Percentiles rank a stretch among this genome's conserved stretches.
Conservation (phyloP, 495 filamentous ascomycete genomes). For the Penicillium coprophilum region DNA sequence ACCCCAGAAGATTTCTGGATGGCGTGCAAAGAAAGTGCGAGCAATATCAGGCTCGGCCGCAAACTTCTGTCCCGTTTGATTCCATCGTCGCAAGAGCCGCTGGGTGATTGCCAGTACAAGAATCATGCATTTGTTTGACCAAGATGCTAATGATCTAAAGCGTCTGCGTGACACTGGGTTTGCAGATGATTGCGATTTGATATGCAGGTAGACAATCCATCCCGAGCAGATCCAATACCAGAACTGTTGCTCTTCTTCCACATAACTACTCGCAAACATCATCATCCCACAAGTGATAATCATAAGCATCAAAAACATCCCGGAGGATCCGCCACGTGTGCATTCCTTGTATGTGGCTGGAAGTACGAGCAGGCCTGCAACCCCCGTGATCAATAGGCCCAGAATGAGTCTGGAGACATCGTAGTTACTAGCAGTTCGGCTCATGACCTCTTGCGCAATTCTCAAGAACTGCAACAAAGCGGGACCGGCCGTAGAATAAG, state of each 20-base stretch:
- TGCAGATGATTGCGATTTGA: slow-evolving; percentile 43
- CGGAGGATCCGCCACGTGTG: slow-evolving; percentile 21
- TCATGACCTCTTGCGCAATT: slow-evolving; percentile 72
- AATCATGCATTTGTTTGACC: slow-evolving; percentile 17
- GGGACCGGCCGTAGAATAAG: slow-evolving; percentile 20
- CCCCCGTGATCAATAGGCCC: slow-evolving; percentile 51
- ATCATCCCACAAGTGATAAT: slow-evolving; percentile 67
- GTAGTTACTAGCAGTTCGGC: slow-evolving; percentile 88
- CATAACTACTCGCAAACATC: slow-evolving; percentile 98
- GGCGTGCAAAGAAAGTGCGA: slow-evolving; percentile 59
- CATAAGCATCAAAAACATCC: slow-evolving; percentile 34
- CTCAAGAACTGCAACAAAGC: slow-evolving; percentile 57
- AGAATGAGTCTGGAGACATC: slow-evolving; percentile 59
- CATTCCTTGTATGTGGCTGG: slow-evolving; percentile 26
- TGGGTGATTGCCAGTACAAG: slow-evolving; percentile 42
- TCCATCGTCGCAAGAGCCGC: slow-evolving; percentile 76
- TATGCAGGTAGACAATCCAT: slow-evolving; percentile 68
- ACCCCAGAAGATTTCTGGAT: slow-evolving; percentile 69
- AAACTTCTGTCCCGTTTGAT: slow-evolving; percentile 95
- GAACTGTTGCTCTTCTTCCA: slow-evolving; percentile 97
- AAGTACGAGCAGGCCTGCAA: slow-evolving; percentile 42
- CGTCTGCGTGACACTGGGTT: background rate
- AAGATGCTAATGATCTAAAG: background rate
- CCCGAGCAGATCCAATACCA: slow-evolving; percentile 90
- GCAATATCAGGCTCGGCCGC: slow-evolving; percentile 85